A percentile compares a stretch with the other conserved stretches of the same genome.
These are phyloP conservation scores for Fraxinus ornus DNA, from an alignment of 305 asterid species.

Conservation along the genomic window DNA sequence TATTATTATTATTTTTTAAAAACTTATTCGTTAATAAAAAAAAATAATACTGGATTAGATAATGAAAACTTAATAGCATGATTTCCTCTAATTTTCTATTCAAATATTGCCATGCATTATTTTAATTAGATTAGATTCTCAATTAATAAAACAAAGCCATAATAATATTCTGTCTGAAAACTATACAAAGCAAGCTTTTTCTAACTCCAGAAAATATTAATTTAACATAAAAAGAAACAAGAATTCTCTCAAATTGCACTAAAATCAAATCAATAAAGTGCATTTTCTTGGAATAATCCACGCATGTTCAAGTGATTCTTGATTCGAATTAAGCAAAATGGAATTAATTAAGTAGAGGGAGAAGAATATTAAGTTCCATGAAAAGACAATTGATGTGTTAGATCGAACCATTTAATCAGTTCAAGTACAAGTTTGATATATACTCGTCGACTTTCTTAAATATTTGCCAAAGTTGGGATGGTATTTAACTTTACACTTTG, in stretches of 20 bases:
- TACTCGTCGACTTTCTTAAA: slow-evolving; percentile 21
- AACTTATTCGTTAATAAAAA: too few relatives aligned
- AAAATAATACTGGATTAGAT: too few relatives aligned
- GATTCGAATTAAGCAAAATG: slow-evolving; percentile 15
- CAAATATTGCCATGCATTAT: not conserved
- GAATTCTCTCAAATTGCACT: not conserved
- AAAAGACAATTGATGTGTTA: slow-evolving; percentile 25
- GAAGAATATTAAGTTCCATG: slow-evolving; percentile 8
- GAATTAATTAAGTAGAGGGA: not conserved
- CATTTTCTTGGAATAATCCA: slow-evolving; percentile 20
- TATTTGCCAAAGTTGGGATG: slow-evolving; percentile 18
- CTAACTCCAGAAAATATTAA: not conserved
- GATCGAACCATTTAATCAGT: not conserved
- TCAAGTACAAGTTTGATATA: not conserved
- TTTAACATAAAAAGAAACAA: not conserved
- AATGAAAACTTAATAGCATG: too few relatives aligned
- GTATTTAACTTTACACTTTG: slow-evolving; percentile 5
- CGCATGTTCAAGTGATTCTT: not conserved
- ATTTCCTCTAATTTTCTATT: too few relatives aligned
- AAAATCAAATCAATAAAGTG: slow-evolving; percentile 19
- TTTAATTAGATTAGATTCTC: not conserved
- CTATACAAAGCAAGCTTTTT: not conserved
- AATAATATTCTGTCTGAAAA: not conserved
- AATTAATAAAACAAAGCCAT: not conserved
- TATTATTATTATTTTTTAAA: too few relatives aligned